A percentile compares a stretch with the other conserved stretches of the same genome.
These are phyloP conservation scores for Saccharomycopsis vini DNA, from an alignment of 805 yeast species.

Conservation along the genomic window DNA sequence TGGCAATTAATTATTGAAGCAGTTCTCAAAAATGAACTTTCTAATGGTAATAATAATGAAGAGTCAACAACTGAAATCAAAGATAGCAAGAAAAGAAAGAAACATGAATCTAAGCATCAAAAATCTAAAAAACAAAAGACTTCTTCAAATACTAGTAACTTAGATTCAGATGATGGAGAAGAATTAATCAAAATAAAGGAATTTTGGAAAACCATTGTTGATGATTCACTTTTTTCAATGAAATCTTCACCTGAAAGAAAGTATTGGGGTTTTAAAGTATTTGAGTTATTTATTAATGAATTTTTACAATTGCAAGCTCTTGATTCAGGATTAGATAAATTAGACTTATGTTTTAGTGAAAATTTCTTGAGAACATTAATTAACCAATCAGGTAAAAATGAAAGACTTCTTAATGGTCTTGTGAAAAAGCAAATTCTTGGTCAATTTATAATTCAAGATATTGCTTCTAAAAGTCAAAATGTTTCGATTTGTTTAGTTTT, in stretches of 20 bases:
- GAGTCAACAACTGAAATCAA: constrained; percentile 19
- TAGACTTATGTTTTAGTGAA: constrained; percentile 37
- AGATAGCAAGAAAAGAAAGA: constrained; percentile 35
- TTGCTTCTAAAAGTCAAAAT: constrained; percentile 26
- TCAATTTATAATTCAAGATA: constrained; percentile 16
- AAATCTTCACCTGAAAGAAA: constrained; percentile 80
- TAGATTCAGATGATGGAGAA: constrained; percentile 6
- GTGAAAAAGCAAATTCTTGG: constrained; percentile 45
- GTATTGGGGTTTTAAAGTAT: constrained; percentile 74
- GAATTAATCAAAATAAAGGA: constrained; percentile 38
- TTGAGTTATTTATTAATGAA: constrained; percentile 37
- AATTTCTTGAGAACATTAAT: constrained; percentile 66
- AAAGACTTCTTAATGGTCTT: constrained; percentile 57
- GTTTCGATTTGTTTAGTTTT: constrained; percentile 29
- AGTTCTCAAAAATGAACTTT: constrained; percentile 22
- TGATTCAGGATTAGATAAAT: not conserved
- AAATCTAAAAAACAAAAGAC: constrained; percentile 21
- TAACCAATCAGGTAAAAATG: constrained; percentile 62
- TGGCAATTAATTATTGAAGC: constrained; percentile 56
- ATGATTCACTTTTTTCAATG: constrained; percentile 68
- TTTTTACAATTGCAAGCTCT: constrained; percentile 14
- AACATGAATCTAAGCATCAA: constrained; percentile 26
- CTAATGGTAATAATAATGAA: constrained; percentile 13
- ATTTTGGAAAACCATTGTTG: constrained; percentile 75
- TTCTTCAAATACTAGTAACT: constrained; percentile 19